Conservation (phyloP, 2,329 filamentous ascomycete genomes). For the Phaeoacremonium minimum region DNA sequence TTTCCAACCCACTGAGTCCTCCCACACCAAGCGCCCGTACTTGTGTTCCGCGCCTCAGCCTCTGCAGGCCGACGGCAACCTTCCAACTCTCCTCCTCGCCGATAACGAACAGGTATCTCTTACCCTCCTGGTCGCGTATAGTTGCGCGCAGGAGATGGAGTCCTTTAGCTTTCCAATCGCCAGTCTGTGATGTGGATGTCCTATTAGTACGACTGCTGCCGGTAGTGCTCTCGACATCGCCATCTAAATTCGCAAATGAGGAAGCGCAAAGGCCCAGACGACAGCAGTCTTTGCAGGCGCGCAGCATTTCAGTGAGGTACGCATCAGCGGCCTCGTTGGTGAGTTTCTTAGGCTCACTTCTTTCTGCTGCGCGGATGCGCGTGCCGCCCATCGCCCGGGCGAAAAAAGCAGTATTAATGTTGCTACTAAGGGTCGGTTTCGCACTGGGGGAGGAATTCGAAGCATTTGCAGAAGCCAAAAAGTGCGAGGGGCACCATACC, state of each 20-base stretch:
- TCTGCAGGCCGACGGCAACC: slow-evolving; percentile 56
- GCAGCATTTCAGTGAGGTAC: slow-evolving; percentile 59
- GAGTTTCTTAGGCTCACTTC: slow-evolving; percentile 45
- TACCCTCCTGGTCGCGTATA: slow-evolving; percentile 62
- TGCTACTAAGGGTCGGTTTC: slow-evolving; percentile 27
- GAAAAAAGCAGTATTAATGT: slow-evolving; percentile 36
- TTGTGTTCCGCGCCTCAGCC: slow-evolving; percentile 56
- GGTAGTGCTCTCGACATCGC: slow-evolving; percentile 5
- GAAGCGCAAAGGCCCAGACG: slow-evolving; percentile 46
- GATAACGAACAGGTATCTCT: slow-evolving; percentile 62
- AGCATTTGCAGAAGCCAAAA: slow-evolving; percentile 39
- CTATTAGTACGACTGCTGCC: slow-evolving; percentile 30
- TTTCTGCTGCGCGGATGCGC: slow-evolving; percentile 40
- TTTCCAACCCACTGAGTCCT: slow-evolving; percentile 50
- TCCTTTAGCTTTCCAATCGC: slow-evolving; percentile 50
- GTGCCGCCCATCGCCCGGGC: slow-evolving; percentile 39
- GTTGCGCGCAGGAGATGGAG: slow-evolving; percentile 61
- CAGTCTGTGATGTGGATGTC: slow-evolving; percentile 34
- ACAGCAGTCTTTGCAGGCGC: slow-evolving; percentile 62
- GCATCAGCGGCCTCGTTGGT: slow-evolving; percentile 62
- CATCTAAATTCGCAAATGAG: slow-evolving; percentile 23
- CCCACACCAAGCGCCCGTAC: slow-evolving; percentile 55
- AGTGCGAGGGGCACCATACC: slow-evolving; percentile 73
- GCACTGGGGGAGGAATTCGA: slow-evolving; percentile 35
- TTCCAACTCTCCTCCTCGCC: slow-evolving; percentile 66